Conservation (phyloP, 2,329 filamentous ascomycete genomes). For the Ceratocystiopsis minuta region DNA sequence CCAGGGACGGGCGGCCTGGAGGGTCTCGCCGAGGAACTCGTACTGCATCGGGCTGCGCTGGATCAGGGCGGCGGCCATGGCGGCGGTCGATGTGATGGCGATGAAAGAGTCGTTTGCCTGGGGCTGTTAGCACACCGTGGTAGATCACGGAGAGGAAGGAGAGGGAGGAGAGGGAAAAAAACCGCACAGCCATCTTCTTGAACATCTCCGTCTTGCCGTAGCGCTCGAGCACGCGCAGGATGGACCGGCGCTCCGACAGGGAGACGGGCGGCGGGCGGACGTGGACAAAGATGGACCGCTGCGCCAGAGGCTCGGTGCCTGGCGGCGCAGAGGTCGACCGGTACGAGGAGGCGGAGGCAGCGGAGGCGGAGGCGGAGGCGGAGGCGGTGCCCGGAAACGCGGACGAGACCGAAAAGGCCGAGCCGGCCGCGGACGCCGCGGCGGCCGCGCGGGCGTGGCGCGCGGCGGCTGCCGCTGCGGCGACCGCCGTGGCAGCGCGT, state of each 20-base stretch:
- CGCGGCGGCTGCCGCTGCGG: no score
- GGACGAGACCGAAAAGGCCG: no score
- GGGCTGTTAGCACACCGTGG: no score
- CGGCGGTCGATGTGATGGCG: conserved; percentile 24
- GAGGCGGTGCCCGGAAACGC: no score
- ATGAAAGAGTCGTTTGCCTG: conserved; percentile 32
- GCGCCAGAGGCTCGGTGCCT: conserved; percentile 1
- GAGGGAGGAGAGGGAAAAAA: no score
- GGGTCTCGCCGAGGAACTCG: conserved; percentile 17
- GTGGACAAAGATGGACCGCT: conserved; percentile 25
- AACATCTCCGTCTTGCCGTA: conserved; percentile 34
- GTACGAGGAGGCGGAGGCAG: no score
- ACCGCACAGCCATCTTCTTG: conserved; percentile 25
- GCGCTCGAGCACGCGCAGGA: conserved; percentile 32
- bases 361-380: no score
- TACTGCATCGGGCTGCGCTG: conserved; percentile 29
- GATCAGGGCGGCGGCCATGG: conserved; percentile 23
- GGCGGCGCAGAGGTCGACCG: no score
- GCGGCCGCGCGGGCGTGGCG: no score
- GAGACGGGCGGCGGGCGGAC: conserved; percentile 32
- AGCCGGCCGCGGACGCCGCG: no score
- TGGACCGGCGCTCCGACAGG: conserved; percentile 35
- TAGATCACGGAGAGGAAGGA: background rate
- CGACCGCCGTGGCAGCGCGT: no score
- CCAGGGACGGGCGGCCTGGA: conserved; percentile 9